Conservation (phyloP, 768 basidiomycete species). For the Pleurotus sapidus region DNA sequence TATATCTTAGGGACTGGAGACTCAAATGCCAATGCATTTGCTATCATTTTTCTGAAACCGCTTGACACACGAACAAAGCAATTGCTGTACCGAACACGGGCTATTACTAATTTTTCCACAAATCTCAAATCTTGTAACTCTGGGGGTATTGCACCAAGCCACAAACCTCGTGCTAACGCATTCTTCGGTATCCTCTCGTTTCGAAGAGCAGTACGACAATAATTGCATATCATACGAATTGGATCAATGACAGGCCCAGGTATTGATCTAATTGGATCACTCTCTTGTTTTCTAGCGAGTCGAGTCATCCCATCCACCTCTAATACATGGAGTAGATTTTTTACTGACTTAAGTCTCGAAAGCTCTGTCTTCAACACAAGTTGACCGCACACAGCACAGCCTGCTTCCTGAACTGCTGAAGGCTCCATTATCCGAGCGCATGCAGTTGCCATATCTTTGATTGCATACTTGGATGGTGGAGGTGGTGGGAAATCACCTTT, state of each 20-base stretch:
- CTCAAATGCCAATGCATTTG: no score
- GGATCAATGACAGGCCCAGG: no score
- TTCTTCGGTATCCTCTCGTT: conserved; percentile 10
- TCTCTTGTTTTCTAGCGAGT: no score
- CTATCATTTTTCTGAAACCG: no score
- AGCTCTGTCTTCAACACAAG: not conserved
- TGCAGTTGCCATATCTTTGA: not conserved
- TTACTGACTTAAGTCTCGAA: not conserved
- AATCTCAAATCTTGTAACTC: conserved; percentile 18
- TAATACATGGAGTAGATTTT: not conserved
- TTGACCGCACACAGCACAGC: conserved; percentile 1
- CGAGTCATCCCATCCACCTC: not conserved
- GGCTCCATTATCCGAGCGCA: not conserved
- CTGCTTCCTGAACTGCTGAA: not conserved
- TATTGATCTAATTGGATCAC: no score
- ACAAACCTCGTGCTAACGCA: conserved; percentile 27
- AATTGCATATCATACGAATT: no score
- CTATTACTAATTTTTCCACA: conserved; percentile 19
- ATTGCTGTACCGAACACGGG: no score
- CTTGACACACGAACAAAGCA: no score
- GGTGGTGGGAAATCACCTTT: no score
- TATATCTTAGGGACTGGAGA: conserved; percentile 19
- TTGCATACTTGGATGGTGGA: not conserved
- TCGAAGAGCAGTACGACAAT: not conserved
- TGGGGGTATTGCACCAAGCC: conserved; percentile 25